Evolutionary conservation across 73 alveolate species (phyloP).

Genomic region (Symbiodinium pilosum): DNA sequence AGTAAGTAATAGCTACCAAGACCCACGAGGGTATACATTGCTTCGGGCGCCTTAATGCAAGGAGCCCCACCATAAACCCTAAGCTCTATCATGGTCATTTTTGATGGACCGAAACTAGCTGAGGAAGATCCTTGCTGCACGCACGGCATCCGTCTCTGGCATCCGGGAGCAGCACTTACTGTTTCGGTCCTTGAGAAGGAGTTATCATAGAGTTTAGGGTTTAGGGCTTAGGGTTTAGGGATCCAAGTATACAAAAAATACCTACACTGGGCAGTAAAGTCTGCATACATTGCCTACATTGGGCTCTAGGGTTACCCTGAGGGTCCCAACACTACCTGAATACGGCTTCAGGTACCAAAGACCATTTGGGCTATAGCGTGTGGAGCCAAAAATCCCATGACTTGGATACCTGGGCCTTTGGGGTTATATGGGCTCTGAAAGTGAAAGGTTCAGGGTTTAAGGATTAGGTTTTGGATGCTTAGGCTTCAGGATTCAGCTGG

Average conservation of each 20-base stretch:
- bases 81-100: neutral
- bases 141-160: constrained; percentile 80
- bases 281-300: too few relatives aligned
- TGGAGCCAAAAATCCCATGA: too few relatives aligned
- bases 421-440: neutral
- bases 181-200: neutral
- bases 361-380: too few relatives aligned
- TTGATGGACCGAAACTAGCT: neutral
- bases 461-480: neutral
- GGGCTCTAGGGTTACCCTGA: too few relatives aligned
- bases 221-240: neutral
- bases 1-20: too few relatives aligned
- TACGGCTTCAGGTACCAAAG: too few relatives aligned
- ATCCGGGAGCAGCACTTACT: neutral
- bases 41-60: neutral
- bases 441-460: neutral
- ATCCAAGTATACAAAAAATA: too few relatives aligned
- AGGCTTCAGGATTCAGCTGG: neutral
- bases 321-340: too few relatives aligned
- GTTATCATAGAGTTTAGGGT: neutral
- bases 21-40: too few relatives aligned
- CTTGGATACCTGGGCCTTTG: neutral
- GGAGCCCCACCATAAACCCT: neutral
- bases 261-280: too few relatives aligned
- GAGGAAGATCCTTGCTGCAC: constrained; percentile 69